A percentile compares a stretch with the other conserved stretches of the same genome.
These are phyloP conservation scores for Cladosporium oxysporum DNA, from an alignment of 2,329 filamentous ascomycete genomes.

Conservation along the genomic window DNA sequence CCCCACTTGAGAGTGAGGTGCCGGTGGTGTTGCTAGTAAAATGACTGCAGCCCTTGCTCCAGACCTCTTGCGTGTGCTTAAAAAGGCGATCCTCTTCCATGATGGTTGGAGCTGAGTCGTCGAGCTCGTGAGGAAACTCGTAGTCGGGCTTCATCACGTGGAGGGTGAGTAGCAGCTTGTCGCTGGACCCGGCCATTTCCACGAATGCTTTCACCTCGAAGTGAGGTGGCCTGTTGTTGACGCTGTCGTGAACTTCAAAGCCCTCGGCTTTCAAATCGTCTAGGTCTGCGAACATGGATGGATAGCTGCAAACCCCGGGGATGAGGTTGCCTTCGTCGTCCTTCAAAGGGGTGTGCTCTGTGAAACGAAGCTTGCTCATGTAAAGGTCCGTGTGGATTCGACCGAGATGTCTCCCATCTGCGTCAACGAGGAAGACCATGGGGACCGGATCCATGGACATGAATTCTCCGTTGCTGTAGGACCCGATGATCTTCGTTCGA, in stretches of 20 bases:
- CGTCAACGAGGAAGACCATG: not conserved
- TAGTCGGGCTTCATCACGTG: not conserved
- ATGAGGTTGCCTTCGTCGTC: not conserved
- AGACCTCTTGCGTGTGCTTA: not conserved
- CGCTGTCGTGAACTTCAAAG: not conserved
- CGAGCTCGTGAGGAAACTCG: not conserved
- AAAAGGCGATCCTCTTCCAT: not conserved
- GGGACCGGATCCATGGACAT: not conserved
- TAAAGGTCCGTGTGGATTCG: not conserved
- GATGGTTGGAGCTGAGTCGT: not conserved
- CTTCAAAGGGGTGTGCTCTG: not conserved
- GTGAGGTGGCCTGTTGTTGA: not conserved
- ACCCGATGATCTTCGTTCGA: not conserved
- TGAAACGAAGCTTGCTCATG: not conserved
- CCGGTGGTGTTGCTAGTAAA: not conserved
- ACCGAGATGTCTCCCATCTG: not conserved
- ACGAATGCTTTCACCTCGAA: not conserved
- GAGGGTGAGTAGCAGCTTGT: not conserved
- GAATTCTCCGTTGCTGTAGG: too few relatives aligned
- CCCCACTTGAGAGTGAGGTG: not conserved
- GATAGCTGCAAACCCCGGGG: not conserved
- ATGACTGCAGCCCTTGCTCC: not conserved
- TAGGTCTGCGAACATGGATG: not conserved
- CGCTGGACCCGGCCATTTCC: not conserved
- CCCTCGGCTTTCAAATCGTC: not conserved